Evolutionary conservation across 75 land plant species (phyloP).

Genomic region (Selaginella moellendorffii): DNA sequence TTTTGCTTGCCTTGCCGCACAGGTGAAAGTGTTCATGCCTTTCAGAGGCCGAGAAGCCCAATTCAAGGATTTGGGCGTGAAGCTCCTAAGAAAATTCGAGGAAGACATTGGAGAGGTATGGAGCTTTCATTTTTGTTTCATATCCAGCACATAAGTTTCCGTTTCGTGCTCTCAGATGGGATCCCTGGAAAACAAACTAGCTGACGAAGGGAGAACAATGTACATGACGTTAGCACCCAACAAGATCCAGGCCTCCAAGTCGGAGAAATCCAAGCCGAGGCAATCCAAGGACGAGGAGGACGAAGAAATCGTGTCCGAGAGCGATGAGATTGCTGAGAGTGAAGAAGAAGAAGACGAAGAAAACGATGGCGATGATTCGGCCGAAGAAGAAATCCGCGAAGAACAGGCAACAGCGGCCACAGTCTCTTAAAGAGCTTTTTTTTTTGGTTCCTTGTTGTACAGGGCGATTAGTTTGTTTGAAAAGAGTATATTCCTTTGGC

Average conservation of each 20-base stretch:
- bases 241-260: constrained; percentile 1
- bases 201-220: constrained; percentile 24
- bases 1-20: background rate
- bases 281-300: background rate
- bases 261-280: background rate
- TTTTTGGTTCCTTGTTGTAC: background rate
- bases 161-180: constrained; percentile 13
- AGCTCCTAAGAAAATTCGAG: constrained; percentile 52
- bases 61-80: constrained; percentile 65
- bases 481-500: no score
- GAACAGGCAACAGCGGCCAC: no score
- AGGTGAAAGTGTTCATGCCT: constrained; percentile 83
- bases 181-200: constrained; percentile 21
- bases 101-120: constrained; percentile 76
- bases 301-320: background rate
- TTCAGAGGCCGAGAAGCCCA: constrained; percentile 80
- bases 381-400: background rate
- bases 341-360: background rate
- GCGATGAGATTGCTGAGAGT: background rate
- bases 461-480: no score
- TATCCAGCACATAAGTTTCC: background rate
- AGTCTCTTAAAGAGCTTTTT: no score
- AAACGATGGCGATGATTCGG: background rate
- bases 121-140: background rate
- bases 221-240: constrained; percentile 22